phyloP scores from a whole-genome alignment of 75 land plant genomes.

The Chamaecyparis obtusa region DNA sequence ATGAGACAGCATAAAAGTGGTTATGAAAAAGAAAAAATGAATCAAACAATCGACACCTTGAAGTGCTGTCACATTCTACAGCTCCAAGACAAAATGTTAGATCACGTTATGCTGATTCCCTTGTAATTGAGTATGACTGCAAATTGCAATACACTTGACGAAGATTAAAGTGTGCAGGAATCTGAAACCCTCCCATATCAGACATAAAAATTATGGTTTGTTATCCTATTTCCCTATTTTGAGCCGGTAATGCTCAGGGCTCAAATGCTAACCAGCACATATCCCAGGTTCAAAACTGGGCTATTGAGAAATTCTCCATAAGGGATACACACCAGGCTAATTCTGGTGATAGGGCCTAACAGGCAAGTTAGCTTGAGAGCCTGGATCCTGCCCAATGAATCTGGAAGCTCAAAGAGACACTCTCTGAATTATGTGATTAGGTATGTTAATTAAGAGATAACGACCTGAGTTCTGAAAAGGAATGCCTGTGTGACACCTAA shows the following conservation, averaged over 20 bases:
- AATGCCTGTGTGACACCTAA: neutral
- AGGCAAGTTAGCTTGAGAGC: too few species aligned
- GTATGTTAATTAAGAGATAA: neutral
- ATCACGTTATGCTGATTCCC: neutral
- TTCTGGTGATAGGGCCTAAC: too few species aligned
- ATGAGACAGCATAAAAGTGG: neutral
- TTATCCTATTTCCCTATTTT: neutral
- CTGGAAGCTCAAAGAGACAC: neutral
- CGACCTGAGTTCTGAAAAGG: neutral
- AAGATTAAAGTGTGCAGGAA: neutral
- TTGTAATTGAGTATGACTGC: neutral
- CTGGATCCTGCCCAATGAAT: neutral
- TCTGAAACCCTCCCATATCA: neutral
- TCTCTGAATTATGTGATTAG: neutral
- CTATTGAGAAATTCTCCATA: neutral
- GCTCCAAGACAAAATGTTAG: neutral
- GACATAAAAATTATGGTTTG: neutral
- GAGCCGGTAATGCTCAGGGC: neutral
- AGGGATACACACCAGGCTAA: neutral
- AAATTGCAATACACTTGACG: neutral
- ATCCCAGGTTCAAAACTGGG: neutral
- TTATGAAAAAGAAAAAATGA: neutral
- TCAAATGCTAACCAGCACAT: neutral
- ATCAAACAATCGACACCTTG: constrained; percentile 1
- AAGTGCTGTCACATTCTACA: neutral